Percentiles rank a stretch among this genome's conserved stretches.
phyloP scores from a whole-genome alignment of 1,139 yeast species.

The Starmera stellimalicola region DNA sequence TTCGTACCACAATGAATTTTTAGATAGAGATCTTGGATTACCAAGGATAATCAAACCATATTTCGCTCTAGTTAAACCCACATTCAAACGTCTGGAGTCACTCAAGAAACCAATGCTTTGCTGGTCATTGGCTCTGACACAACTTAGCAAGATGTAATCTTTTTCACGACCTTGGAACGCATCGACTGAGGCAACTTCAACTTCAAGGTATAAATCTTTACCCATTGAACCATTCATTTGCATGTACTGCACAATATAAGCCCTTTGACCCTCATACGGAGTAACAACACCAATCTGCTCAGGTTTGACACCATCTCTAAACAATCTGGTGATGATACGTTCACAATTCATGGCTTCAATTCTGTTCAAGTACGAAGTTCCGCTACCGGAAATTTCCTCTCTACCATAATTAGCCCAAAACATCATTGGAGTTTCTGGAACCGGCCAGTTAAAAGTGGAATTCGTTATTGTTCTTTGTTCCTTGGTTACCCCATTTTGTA shows the following conservation, averaged over 20 bases:
- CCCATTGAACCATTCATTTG: slow-evolving; percentile 61
- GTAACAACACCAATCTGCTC: slow-evolving; percentile 87
- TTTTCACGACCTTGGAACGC: slow-evolving; percentile 97
- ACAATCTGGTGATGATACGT: slow-evolving; percentile 62
- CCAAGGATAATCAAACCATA: slow-evolving; percentile 80
- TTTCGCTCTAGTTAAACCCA: slow-evolving; percentile 86
- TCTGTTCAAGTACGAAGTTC: slow-evolving; percentile 79
- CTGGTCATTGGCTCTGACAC: slow-evolving; percentile 84
- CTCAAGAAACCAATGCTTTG: slow-evolving; percentile 80
- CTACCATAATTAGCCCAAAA: slow-evolving; percentile 88
- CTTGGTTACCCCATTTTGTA: slow-evolving; percentile 83
- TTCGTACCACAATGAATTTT: slow-evolving; percentile 72
- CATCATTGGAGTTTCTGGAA: slow-evolving; percentile 78
- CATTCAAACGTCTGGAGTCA: slow-evolving; percentile 87
- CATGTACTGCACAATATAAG: slow-evolving; percentile 75
- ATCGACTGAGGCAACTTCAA: slow-evolving; percentile 89
- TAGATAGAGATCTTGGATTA: slow-evolving; percentile 69
- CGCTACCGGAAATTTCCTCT: slow-evolving; percentile 79
- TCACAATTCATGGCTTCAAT: slow-evolving; percentile 91
- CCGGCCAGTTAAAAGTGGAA: slow-evolving; percentile 84
- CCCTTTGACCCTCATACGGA: slow-evolving; percentile 92
- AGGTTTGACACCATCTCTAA: slow-evolving; percentile 73
- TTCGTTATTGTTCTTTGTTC: slow-evolving; percentile 53
- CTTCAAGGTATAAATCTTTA: slow-evolving; percentile 54
- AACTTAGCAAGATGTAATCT: slow-evolving; percentile 78